These are phyloP conservation scores for Amylostereum chailletii DNA, from an alignment of 1,284 basidiomycete genomes.

Conservation along the genomic window DNA sequence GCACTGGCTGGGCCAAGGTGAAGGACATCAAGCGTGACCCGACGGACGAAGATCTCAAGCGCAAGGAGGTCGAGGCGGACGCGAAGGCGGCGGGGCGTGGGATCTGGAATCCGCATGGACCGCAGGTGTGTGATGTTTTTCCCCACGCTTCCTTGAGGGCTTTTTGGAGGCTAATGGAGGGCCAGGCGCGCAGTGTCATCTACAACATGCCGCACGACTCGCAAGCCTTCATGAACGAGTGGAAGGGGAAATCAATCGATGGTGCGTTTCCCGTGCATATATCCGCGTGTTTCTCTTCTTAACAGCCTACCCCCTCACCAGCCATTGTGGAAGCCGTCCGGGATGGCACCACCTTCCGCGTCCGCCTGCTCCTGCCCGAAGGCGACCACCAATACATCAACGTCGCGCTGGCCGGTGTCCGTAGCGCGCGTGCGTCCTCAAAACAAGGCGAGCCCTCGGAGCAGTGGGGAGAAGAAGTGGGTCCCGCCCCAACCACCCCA, in stretches of 20 bases:
- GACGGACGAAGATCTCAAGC: conserved; percentile 72
- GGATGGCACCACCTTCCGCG: conserved; percentile 87
- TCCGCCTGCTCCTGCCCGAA: conserved; percentile 82
- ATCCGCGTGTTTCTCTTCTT: background rate
- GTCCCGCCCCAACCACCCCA: conserved; percentile 15
- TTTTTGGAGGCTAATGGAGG: background rate
- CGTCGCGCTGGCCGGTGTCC: conserved; percentile 80
- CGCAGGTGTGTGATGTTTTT: conserved; percentile 41
- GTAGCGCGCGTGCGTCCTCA: conserved; percentile 64
- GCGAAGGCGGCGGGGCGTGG: conserved; percentile 76
- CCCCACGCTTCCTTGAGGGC: background rate
- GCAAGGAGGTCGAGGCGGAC: conserved; percentile 68
- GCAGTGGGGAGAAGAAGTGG: conserved; percentile 78
- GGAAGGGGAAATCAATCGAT: conserved; percentile 86
- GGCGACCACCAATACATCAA: conserved; percentile 85
- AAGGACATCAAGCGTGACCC: conserved; percentile 78
- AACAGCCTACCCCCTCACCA: conserved; percentile 19
- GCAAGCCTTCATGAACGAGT: conserved; percentile 81
- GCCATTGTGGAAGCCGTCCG: conserved; percentile 91
- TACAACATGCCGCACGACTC: conserved; percentile 90
- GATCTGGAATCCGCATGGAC: conserved; percentile 82
- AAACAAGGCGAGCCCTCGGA: conserved; percentile 76
- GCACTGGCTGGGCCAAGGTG: conserved; percentile 85
- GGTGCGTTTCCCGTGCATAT: conserved; percentile 35
- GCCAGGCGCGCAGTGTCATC: conserved; percentile 64